Percentiles rank a stretch among this genome's conserved stretches.
phyloP scores from a whole-genome alignment of 345 rosid genomes.

The Lepidium sativum region DNA sequence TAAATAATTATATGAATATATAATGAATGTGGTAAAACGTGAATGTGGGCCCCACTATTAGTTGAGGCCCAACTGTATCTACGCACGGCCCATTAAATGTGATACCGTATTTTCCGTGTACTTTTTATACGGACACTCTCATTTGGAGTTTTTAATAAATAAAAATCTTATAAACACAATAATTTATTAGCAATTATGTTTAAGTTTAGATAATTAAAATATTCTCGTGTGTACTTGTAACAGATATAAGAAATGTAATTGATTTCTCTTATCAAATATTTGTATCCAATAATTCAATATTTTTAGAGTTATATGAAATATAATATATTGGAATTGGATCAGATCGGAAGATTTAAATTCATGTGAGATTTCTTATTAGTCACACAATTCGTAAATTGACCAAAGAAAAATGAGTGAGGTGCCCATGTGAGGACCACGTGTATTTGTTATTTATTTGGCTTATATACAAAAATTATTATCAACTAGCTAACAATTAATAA shows the following conservation, averaged over 20 bases:
- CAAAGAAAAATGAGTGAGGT: constrained; percentile 22
- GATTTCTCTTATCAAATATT: not conserved
- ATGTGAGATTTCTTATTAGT: constrained; percentile 4
- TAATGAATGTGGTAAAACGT: constrained; percentile 4
- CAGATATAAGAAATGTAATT: not conserved
- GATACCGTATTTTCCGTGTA: constrained; percentile 13
- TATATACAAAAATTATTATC: not conserved
- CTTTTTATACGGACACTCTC: constrained; percentile 9
- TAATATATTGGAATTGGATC: not conserved
- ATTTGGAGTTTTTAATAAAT: no score
- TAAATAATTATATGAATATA: not conserved
- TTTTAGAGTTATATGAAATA: not conserved
- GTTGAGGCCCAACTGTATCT: constrained; percentile 19
- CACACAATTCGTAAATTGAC: constrained; percentile 18
- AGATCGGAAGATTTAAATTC: constrained; percentile 2
- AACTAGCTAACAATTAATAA: not conserved
- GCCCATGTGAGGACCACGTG: constrained; percentile 28
- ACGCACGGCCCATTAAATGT: constrained; percentile 14
- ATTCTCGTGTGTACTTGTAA: no score
- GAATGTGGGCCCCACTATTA: constrained; percentile 13
- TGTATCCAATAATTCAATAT: not conserved
- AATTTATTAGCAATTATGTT: no score
- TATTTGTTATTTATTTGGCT: constrained; percentile 1
- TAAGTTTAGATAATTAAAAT: not conserved
- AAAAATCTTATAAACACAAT: no score